Conservation (phyloP, 148 eudicot species). For the Vaccinium corymbosum region DNA sequence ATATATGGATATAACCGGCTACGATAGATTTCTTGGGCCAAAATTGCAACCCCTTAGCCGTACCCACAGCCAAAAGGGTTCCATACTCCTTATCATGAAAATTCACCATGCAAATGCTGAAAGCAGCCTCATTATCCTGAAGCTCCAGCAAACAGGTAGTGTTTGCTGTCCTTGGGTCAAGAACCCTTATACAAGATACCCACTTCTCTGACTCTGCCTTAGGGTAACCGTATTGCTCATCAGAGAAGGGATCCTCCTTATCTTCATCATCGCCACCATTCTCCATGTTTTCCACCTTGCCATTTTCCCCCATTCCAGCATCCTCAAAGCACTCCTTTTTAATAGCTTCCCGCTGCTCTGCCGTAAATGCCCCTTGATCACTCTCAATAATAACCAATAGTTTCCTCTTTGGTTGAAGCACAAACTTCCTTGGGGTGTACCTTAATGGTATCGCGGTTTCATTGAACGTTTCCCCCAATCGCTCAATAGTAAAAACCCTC, state of each 20-base stretch:
- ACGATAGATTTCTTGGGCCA: slow-evolving; percentile 74
- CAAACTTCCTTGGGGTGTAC: slow-evolving; percentile 96
- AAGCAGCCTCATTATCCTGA: slow-evolving; percentile 96
- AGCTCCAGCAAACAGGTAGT: slow-evolving; percentile 93
- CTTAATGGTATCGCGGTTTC: slow-evolving; percentile 81
- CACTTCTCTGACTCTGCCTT: slow-evolving; percentile 84
- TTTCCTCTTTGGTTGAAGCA: slow-evolving; percentile 76
- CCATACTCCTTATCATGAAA: slow-evolving; percentile 97
- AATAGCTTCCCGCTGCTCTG: slow-evolving; percentile 88
- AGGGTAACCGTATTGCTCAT: slow-evolving; percentile 97
- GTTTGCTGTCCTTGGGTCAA: slow-evolving; percentile 74
- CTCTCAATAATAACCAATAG: slow-evolving; percentile 82
- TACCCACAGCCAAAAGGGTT: slow-evolving; percentile 93
- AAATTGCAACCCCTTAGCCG: slow-evolving; percentile 86
- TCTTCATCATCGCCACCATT: slow-evolving; percentile 81
- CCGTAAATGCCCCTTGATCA: slow-evolving; percentile 89
- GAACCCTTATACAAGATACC: slow-evolving; percentile 97
- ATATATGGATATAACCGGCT: slow-evolving; percentile 92
- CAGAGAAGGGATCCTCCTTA: slow-evolving; percentile 69
- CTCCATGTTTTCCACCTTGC: slow-evolving; percentile 68
- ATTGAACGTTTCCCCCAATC: slow-evolving; percentile 95
- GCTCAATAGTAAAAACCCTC: slow-evolving; percentile 86
- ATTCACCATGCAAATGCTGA: slow-evolving; percentile 90
- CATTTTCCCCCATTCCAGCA: slow-evolving; percentile 80
- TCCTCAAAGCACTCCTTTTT: slow-evolving; percentile 84